Percentiles rank a stretch among this genome's conserved stretches.
These are phyloP conservation scores for Leucoagaricus sp. DNA, from an alignment of 1,284 basidiomycete genomes.

Conservation along the genomic window DNA sequence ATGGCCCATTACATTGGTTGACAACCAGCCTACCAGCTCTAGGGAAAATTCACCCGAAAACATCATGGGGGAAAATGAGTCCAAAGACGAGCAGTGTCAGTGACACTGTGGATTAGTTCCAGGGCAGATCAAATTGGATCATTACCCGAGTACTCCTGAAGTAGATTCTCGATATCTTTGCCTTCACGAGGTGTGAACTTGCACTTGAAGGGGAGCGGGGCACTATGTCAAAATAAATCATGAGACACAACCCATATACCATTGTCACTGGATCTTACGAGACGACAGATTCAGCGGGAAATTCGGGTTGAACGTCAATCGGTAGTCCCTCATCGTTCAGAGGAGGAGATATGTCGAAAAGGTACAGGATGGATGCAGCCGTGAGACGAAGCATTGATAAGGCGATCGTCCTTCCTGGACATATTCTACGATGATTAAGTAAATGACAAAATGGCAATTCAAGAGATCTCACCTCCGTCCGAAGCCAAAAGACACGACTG, in stretches of 20 bases:
- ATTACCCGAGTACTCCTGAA: neutral
- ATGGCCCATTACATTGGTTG: too few species aligned
- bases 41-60: too few species aligned
- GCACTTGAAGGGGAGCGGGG: neutral
- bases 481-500: conserved; percentile 1
- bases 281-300: neutral
- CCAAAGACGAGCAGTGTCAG: too few species aligned
- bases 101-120: too few species aligned
- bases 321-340: conserved; percentile 10
- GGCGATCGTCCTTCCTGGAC: conserved; percentile 10
- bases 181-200: conserved; percentile 2
- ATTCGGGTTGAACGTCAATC: conserved; percentile 2
- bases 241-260: neutral
- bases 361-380: conserved; percentile 8
- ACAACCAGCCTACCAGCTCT: too few species aligned
- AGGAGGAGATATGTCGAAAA: conserved; percentile 13
- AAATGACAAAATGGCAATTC: neutral
- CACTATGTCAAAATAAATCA: neutral
- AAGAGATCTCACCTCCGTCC: neutral
- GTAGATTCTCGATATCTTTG: neutral
- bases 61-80: too few species aligned
- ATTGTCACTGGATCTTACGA: neutral
- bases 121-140: neutral
- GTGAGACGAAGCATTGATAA: conserved; percentile 2
- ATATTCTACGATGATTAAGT: neutral